phyloP scores from a whole-genome alignment of 768 basidiomycete species.

The Trametes cinnabarina region DNA sequence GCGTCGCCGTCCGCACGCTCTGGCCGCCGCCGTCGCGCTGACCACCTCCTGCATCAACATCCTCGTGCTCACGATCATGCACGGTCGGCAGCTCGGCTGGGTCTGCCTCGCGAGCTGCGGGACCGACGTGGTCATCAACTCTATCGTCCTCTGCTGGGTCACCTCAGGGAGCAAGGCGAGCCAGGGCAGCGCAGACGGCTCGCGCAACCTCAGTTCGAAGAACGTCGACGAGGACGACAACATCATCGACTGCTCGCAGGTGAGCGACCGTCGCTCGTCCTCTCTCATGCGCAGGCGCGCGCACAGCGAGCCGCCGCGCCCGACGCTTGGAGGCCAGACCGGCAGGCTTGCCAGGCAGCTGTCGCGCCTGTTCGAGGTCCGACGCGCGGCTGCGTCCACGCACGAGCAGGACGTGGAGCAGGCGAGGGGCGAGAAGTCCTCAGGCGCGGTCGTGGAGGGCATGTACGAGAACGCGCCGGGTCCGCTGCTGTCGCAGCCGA shows the following conservation, averaged over 20 bases:
- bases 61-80: conserved; percentile 41
- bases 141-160: conserved; percentile 48
- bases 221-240: neutral
- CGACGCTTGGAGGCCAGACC: neutral
- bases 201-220: neutral
- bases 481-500: neutral
- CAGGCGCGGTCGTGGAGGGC: neutral
- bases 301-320: conserved; percentile 4
- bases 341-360: neutral
- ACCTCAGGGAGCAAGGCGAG: conserved; percentile 26
- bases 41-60: conserved; percentile 52
- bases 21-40: conserved; percentile 46
- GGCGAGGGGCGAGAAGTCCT: neutral
- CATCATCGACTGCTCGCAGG: conserved; percentile 7
- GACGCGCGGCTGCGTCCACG: neutral
- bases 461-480: neutral
- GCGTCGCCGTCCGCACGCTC: conserved; percentile 43
- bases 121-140: conserved; percentile 45
- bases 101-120: conserved; percentile 45
- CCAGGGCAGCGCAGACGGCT: neutral
- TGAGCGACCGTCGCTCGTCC: neutral
- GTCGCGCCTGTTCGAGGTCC: conserved; percentile 3
- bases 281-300: neutral
- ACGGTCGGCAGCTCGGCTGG: conserved; percentile 48
- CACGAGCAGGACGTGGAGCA: neutral